phyloP scores from a whole-genome alignment of 495 filamentous ascomycete genomes.

The Penicillium goetzii region DNA sequence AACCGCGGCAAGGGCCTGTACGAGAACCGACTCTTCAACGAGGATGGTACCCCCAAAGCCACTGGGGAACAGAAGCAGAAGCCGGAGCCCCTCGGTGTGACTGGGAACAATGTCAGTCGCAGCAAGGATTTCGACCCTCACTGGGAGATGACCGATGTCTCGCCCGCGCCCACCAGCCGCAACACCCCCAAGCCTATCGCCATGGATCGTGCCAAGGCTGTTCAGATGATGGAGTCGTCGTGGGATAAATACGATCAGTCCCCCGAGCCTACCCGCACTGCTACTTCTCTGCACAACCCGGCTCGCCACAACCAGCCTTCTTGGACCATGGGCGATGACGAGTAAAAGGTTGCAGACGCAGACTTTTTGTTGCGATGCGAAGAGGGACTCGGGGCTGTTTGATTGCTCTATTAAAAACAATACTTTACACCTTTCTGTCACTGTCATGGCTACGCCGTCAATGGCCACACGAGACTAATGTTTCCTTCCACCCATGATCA shows the following conservation, averaged over 20 bases:
- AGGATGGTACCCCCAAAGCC: constrained; percentile 45
- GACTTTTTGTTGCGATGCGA: neutral
- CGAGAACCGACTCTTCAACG: constrained; percentile 70
- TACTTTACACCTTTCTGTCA: neutral
- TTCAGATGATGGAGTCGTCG: constrained; percentile 66
- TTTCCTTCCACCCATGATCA: constrained; percentile 23
- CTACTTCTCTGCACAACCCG: constrained; percentile 26
- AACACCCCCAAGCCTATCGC: constrained; percentile 57
- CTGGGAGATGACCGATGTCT: constrained; percentile 68
- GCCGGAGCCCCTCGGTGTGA: constrained; percentile 54
- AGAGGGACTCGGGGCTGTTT: neutral
- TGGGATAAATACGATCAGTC: constrained; percentile 68
- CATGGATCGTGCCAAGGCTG: constrained; percentile 41
- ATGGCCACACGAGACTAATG: constrained; percentile 13
- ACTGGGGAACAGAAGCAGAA: constrained; percentile 34
- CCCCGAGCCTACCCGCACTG: constrained; percentile 45
- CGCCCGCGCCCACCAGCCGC: constrained; percentile 45
- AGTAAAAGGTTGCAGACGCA: constrained; percentile 10
- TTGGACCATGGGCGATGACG: constrained; percentile 28
- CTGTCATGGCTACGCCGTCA: neutral
- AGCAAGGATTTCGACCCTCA: constrained; percentile 74
- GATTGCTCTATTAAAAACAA: neutral
- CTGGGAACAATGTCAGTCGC: constrained; percentile 68
- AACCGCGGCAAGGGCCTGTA: constrained; percentile 75
- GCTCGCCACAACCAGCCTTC: constrained; percentile 31